Conservation (phyloP, 2,329 filamentous ascomycete species). For the Fusarium sp. region DNA sequence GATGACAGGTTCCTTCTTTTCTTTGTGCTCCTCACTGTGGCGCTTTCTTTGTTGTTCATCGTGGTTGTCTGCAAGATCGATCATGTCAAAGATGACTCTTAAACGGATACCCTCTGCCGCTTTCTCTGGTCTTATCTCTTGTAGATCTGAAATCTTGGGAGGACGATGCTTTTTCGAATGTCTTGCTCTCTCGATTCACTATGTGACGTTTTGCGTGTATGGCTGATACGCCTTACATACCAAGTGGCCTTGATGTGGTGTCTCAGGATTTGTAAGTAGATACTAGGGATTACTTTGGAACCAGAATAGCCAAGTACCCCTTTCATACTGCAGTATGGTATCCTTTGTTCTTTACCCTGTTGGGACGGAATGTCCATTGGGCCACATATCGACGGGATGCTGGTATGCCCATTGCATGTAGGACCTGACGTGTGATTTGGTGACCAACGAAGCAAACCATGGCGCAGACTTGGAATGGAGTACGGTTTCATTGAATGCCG, state of each 20-base stretch:
- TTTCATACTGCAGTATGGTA: conserved; percentile 12
- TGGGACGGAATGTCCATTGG: conserved; percentile 9
- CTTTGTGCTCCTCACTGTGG: background rate
- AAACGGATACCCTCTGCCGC: background rate
- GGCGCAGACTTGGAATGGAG: background rate
- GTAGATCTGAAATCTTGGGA: background rate
- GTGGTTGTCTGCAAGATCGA: conserved; percentile 1
- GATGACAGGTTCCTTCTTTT: background rate
- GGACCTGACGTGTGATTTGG: background rate
- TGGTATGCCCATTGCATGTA: background rate
- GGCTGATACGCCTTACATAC: conserved; percentile 17
- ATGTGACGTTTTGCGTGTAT: background rate
- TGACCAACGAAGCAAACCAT: background rate
- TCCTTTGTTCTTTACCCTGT: conserved; percentile 27
- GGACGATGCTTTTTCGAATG: background rate
- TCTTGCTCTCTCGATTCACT: background rate
- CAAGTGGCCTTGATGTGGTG: background rate
- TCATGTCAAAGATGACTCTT: background rate
- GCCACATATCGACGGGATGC: background rate
- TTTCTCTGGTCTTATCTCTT: conserved; percentile 15
- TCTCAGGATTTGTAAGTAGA: background rate
- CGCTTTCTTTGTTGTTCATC: conserved; percentile 12
- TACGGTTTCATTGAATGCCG: too few relatives aligned
- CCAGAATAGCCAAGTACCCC: conserved; percentile 20
- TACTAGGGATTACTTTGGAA: background rate